These are phyloP conservation scores for Chlorella vulgaris DNA, from an alignment of 139 green algal species.

Conservation along the genomic window DNA sequence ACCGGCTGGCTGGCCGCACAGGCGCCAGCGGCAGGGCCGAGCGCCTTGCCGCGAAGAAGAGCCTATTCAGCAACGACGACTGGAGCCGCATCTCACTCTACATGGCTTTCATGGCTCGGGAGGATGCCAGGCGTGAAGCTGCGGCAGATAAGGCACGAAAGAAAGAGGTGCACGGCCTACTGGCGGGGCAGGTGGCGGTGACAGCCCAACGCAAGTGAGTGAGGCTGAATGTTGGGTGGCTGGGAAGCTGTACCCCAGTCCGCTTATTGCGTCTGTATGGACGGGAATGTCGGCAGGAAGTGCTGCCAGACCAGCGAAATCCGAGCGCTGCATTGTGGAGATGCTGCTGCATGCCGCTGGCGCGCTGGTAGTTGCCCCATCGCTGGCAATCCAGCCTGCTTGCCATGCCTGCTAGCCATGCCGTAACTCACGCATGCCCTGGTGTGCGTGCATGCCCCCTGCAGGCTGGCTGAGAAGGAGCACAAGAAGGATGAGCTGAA, in stretches of 20 bases:
- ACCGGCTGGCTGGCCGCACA: slow-evolving; percentile 6
- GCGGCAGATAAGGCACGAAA: background rate
- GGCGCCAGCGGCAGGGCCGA: slow-evolving; percentile 22
- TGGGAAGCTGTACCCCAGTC: background rate
- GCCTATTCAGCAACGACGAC: slow-evolving; percentile 6
- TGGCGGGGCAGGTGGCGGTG: slow-evolving; percentile 1
- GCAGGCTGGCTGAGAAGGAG: slow-evolving; percentile 22
- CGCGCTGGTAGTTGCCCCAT: no score
- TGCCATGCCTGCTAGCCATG: no score
- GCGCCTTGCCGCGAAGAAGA: slow-evolving; percentile 22
- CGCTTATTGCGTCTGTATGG: no score
- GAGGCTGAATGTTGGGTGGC: background rate
- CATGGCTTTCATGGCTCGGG: slow-evolving; percentile 25
- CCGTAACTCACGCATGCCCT: no score
- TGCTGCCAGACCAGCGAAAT: no score
- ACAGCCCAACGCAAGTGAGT: slow-evolving; percentile 10
- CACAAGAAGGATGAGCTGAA: slow-evolving; percentile 17
- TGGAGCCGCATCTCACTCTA: slow-evolving; percentile 26
- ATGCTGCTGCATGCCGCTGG: no score
- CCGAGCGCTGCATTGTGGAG: no score
- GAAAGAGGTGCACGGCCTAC: background rate
- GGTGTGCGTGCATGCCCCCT: background rate
- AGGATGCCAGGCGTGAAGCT: slow-evolving; percentile 2
- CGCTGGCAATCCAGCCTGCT: no score
- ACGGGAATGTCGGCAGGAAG: no score